Evolutionary conservation across 2,329 filamentous ascomycete genomes (phyloP), one percentile per base, ranked within the genome.

Genomic region (Colletotrichum sp.): DNA sequence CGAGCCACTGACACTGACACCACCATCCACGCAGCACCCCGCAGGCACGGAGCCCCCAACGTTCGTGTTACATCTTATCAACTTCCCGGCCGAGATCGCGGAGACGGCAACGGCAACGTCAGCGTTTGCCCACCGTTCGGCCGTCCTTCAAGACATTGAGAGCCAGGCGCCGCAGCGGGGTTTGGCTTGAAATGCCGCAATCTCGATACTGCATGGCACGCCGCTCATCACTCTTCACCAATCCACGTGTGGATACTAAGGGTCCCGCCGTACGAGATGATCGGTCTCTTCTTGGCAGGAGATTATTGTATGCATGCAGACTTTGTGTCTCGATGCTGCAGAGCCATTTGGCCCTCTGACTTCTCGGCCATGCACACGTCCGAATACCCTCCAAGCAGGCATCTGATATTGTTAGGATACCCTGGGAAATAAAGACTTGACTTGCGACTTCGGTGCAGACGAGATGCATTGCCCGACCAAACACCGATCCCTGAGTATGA

Each of bases 71-170:
- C 36, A 72, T 34, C 61, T 52, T 39, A 61, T 21, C 68, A 69
- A 63, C 28, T 34, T 67, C 55, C 70, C 73, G 73, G 73, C 73
- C 70, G 73, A 73, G 73, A 73, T 68, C 70, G 70, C 70, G 73
- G 70, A 73, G 69, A 68, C 73, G 32, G 69, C 63, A 68, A 73
- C 64, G 57, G 70, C 57, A 73, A 48, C 34, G 64, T 68, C 73
- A 68, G 64, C 70, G 64, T 73, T 73, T 75, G 73, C 24, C 43
- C 57, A 68, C 57, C 64, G 70, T 68, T 59, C 69, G 32, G 34
- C 59, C 39, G 21, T 36, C 21, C 43, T 24, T 24, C 21, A 59
- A 34, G 52, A 68, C 32, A 52, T 55, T 26, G 39, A 34, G n/a
- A 52, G 30, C 21, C 68, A 72, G 57, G 61, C 64, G 63, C 34